Percentiles rank a stretch among this genome's conserved stretches.
These are phyloP conservation scores for Tetrahymena malaccensis DNA, from an alignment of 73 alveolate species.

Conservation along the genomic window DNA sequence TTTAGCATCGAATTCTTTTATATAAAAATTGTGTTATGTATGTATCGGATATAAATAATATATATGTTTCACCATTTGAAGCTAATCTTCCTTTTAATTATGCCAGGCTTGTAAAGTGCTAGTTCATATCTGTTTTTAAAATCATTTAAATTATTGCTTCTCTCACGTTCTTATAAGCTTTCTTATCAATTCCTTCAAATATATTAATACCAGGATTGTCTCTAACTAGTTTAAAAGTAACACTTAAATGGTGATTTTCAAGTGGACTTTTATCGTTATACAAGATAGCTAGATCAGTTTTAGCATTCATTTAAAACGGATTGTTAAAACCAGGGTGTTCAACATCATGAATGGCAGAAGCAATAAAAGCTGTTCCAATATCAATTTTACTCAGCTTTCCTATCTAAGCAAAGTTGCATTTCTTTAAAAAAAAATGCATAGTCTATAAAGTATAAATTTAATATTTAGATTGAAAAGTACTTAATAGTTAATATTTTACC, in stretches of 20 bases:
- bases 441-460: slow-evolving; percentile 19
- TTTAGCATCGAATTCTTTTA: slow-evolving; percentile 47
- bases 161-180: not conserved
- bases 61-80: not conserved
- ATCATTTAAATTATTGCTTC: slow-evolving; percentile 49
- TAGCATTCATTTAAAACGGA: slow-evolving; percentile 31
- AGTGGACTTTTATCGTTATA: slow-evolving; percentile 61
- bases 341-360: slow-evolving; percentile 63
- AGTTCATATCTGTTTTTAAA: slow-evolving; percentile 57
- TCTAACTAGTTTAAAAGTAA: slow-evolving; percentile 39
- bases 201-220: slow-evolving; percentile 1
- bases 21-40: not conserved
- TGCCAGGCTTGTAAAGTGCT: slow-evolving; percentile 39
- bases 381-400: slow-evolving; percentile 51
- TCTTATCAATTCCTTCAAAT: not conserved
- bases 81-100: slow-evolving; percentile 16
- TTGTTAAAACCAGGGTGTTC: slow-evolving; percentile 72
- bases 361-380: slow-evolving; percentile 41
- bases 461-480: too few species aligned
- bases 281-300: slow-evolving; percentile 33
- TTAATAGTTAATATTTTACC: not conserved
- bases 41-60: too few species aligned
- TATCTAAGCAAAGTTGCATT: slow-evolving; percentile 50
- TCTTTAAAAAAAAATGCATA: slow-evolving; percentile 48
- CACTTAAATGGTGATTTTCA: slow-evolving; percentile 54